Conservation (phyloP, 2,329 filamentous ascomycete genomes). For the Botrytis cinerea region DNA sequence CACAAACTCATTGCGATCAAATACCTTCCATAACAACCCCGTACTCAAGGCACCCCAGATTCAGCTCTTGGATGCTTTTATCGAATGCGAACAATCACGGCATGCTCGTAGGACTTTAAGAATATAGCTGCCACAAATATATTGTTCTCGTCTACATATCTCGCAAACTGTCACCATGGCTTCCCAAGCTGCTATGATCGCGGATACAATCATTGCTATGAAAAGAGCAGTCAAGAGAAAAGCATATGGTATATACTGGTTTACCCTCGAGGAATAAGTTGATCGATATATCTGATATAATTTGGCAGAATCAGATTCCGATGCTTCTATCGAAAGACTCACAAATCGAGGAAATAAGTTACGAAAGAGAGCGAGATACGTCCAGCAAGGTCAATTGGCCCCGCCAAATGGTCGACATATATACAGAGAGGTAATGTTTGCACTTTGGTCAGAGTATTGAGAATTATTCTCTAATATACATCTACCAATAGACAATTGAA, state of each 20-base stretch:
- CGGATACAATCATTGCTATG: conserved; percentile 67
- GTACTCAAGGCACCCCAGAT: conserved; percentile 16
- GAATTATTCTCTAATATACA: not conserved
- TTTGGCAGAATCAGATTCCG: conserved; percentile 71
- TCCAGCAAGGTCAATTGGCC: conserved; percentile 69
- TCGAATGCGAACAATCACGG: conserved; percentile 17
- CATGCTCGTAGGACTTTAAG: conserved; percentile 8
- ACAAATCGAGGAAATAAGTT: conserved; percentile 79
- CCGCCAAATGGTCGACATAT: conserved; percentile 64
- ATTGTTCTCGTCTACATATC: not conserved
- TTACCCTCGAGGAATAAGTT: conserved; percentile 30
- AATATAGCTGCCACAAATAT: not conserved
- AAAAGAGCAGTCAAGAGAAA: conserved; percentile 67
- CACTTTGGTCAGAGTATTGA: not conserved
- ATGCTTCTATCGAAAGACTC: conserved; percentile 67
- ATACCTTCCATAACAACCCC: conserved; percentile 8
- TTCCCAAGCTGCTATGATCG: conserved; percentile 62
- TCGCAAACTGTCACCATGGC: conserved; percentile 46
- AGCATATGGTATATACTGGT: conserved; percentile 56
- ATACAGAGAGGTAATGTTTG: conserved; percentile 65
- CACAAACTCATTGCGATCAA: conserved; percentile 12
- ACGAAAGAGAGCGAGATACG: conserved; percentile 72
- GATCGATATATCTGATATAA: conserved; percentile 26
- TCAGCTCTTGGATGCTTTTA: conserved; percentile 2
- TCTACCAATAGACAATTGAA: conserved; percentile 60